Evolutionary conservation across 2,329 filamentous ascomycete species (phyloP).

Genomic region (Pseudogymnoascus sp.): DNA sequence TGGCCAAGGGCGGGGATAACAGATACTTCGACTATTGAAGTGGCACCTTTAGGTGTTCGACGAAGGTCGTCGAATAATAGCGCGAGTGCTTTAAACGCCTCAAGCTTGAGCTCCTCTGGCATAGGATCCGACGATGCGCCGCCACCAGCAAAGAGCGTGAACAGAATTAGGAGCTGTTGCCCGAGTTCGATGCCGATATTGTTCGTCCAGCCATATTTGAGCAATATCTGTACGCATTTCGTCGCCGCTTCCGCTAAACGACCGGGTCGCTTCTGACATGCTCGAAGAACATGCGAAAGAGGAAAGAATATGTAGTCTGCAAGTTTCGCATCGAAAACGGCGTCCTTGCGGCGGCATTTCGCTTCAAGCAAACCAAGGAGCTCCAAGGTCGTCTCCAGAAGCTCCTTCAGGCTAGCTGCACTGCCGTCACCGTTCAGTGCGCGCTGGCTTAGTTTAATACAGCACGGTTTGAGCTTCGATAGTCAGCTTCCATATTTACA

Average conservation of each 20-base stretch:
- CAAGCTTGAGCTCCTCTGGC: slow-evolving; percentile 66
- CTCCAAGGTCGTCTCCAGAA: slow-evolving; percentile 38
- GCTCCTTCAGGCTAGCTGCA: slow-evolving; percentile 33
- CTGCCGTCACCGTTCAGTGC: slow-evolving; percentile 41
- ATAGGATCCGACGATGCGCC: slow-evolving; percentile 40
- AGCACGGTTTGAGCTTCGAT: slow-evolving; percentile 53
- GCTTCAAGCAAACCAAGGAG: slow-evolving; percentile 38
- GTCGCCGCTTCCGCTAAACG: slow-evolving; percentile 67
- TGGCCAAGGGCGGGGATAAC: slow-evolving; percentile 75
- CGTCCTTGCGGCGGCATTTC: slow-evolving; percentile 35
- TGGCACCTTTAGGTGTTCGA: slow-evolving; percentile 39
- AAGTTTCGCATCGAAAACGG: slow-evolving; percentile 65
- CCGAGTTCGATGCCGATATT: slow-evolving; percentile 63
- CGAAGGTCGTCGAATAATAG: slow-evolving; percentile 55
- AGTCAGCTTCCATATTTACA: not conserved
- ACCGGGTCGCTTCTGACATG: slow-evolving; percentile 62
- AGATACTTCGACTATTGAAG: slow-evolving; percentile 44
- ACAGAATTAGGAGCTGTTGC: slow-evolving; percentile 75
- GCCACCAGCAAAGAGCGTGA: slow-evolving; percentile 73
- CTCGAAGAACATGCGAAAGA: slow-evolving; percentile 74
- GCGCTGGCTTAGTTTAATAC: slow-evolving; percentile 50
- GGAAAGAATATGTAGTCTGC: slow-evolving; percentile 96
- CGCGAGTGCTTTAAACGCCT: slow-evolving; percentile 61
- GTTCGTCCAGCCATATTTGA: slow-evolving; percentile 70
- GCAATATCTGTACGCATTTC: slow-evolving; percentile 63